Evolutionary conservation across 495 filamentous ascomycete species (phyloP), one percentile per base, ranked within the genome.

Genomic region (Trypethelium eluteriae): DNA sequence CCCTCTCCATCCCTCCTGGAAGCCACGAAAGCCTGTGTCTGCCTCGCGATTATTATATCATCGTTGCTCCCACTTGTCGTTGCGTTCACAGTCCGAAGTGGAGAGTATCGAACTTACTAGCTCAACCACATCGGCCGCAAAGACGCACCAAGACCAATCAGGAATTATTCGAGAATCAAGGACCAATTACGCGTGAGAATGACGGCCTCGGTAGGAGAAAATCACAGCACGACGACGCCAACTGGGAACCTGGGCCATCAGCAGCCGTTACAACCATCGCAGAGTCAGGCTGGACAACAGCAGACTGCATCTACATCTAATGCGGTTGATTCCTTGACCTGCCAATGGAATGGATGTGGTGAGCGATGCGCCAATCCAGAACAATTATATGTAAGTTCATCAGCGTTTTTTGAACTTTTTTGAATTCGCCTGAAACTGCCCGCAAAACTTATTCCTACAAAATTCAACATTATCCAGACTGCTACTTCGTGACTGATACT

Each of bases 301-400:
- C 68, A 62, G 36, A 53, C 67, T 46, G 63, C 68, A 67, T 69
- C 67, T 83, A 85, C 63, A 86, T 92, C 71, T 85, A 86, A 67
- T 82, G 83, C 65, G 49, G 62, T 71, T 66, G 77, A 79, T 69
- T 74, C 74, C 68, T 68, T 79, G 16, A 75, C 75, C 5, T 98
- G 93, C 74, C 89, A 92, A 77, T 98, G 93, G 93, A 82, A 85
- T 49, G 85, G 86, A 64, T 98, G 93, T 74, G 82, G 83, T 65
- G 92, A 98, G 74, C 87, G 89, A 69, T 92, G 88, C 72, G 78
- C 84, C 53, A 86, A 86, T 12, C 85, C 93, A 18, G 93, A 96
- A 73, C 77, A 83, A 64, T 90, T 98, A 71, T 98, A 97, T 77
- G 93, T 98, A 86, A 82, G 92, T 81, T n/a, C 5, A 69, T 14